Conservation (phyloP, 495 filamentous ascomycete species). For the Rhizodiscina lignyota region DNA sequence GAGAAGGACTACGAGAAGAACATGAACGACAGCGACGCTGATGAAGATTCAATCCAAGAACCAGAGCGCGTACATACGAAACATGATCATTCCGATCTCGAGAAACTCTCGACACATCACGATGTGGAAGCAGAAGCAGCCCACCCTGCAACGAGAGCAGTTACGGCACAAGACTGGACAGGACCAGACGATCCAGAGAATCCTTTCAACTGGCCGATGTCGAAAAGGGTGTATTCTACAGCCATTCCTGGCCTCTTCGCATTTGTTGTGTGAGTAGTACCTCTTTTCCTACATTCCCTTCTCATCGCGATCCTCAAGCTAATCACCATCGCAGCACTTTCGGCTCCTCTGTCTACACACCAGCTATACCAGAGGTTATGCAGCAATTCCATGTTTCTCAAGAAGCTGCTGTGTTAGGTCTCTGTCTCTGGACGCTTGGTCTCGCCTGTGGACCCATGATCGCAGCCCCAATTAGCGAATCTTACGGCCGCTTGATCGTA, state of each 20-base stretch:
- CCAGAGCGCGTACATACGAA: too few species aligned
- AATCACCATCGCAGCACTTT: conserved; percentile 13
- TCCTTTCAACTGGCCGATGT: conserved; percentile 22
- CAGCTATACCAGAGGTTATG: conserved; percentile 13
- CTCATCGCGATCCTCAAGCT: too few species aligned
- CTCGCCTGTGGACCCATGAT: conserved; percentile 20
- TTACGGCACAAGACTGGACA: background rate
- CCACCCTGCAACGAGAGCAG: background rate
- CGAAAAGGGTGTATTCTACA: conserved; percentile 13
- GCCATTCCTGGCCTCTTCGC: conserved; percentile 13
- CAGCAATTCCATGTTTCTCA: conserved; percentile 14
- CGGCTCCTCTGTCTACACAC: conserved; percentile 19
- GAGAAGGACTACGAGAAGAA: too few species aligned
- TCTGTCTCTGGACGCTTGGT: conserved; percentile 20
- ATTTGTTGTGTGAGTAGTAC: conserved; percentile 16
- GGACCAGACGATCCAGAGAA: conserved; percentile 21
- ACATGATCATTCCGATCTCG: too few species aligned
- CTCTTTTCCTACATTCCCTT: background rate
- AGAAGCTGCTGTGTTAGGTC: conserved; percentile 15
- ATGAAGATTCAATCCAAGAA: too few species aligned
- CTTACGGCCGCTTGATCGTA: conserved; percentile 16
- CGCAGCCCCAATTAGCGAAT: conserved; percentile 21
- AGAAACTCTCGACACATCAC: too few species aligned
- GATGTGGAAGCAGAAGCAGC: too few species aligned
- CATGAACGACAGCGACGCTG: too few species aligned